Evolutionary conservation across 2,329 filamentous ascomycete genomes (phyloP).

Genomic region (Colletotrichum caudatum): DNA sequence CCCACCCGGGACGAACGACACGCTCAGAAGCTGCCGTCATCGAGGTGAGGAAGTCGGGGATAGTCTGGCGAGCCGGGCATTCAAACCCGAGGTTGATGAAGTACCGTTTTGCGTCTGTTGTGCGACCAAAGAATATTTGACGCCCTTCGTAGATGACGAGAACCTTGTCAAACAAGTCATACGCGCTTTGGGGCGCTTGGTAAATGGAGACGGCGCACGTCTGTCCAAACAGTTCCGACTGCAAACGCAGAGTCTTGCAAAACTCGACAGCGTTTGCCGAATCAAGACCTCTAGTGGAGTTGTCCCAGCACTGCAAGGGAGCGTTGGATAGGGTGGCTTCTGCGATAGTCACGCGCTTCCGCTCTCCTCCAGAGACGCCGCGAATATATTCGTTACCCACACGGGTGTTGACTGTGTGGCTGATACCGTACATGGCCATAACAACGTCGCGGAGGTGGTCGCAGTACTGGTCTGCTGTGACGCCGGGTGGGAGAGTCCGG

Average conservation of each 20-base stretch:
- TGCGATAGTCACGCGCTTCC: slow-evolving; percentile 55
- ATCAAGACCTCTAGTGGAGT: slow-evolving; percentile 63
- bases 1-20: slow-evolving; percentile 45
- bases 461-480: slow-evolving; percentile 55
- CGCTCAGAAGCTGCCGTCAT: slow-evolving; percentile 54
- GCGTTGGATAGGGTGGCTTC: slow-evolving; percentile 49
- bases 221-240: slow-evolving; percentile 46
- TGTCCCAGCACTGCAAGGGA: slow-evolving; percentile 54
- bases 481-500: slow-evolving; percentile 59
- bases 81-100: slow-evolving; percentile 76
- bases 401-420: slow-evolving; percentile 65
- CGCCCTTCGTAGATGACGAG: slow-evolving; percentile 74
- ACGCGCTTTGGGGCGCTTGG: slow-evolving; percentile 70
- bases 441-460: slow-evolving; percentile 64
- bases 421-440: slow-evolving; percentile 67
- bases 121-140: slow-evolving; percentile 75
- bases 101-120: slow-evolving; percentile 70
- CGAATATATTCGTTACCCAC: slow-evolving; percentile 68
- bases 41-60: slow-evolving; percentile 80
- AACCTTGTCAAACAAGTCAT: slow-evolving; percentile 74
- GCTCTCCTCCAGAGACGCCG: slow-evolving; percentile 67
- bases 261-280: slow-evolving; percentile 41
- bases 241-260: slow-evolving; percentile 47
- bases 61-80: slow-evolving; percentile 69
- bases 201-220: slow-evolving; percentile 60